phyloP scores from a whole-genome alignment of 192 early-diverging fungal genomes.

The Phlyctochytrium planicorne region DNA sequence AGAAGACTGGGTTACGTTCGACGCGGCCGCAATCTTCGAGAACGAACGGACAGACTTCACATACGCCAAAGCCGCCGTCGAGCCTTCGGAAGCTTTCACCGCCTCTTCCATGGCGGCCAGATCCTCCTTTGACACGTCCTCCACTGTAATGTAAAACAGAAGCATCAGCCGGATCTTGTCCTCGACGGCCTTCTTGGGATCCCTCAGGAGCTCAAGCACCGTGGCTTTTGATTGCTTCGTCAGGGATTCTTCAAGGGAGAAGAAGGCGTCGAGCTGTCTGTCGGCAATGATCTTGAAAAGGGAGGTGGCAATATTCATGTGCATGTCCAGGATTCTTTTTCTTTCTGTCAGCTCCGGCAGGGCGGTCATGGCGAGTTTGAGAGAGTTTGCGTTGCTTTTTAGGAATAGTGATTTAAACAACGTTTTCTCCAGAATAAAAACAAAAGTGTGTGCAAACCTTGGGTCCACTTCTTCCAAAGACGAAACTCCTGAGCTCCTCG shows the following conservation, averaged over 20 bases:
- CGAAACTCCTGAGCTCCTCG: conserved; percentile 77
- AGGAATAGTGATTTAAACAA: too few species aligned
- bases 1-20: conserved; percentile 16
- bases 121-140: conserved; percentile 76
- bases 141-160: conserved; percentile 77
- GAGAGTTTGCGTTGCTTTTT: conserved; percentile 79
- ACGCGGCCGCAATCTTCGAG: conserved; percentile 41
- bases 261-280: conserved; percentile 89
- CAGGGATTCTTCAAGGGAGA: conserved; percentile 91
- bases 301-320: conserved; percentile 95
- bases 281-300: conserved; percentile 88
- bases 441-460: conserved; percentile 32
- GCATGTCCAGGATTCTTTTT: conserved; percentile 94
- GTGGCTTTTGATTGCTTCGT: conserved; percentile 67
- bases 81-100: conserved; percentile 70
- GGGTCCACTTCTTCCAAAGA: conserved; percentile 74
- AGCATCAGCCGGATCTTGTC: conserved; percentile 92
- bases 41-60: conserved; percentile 62
- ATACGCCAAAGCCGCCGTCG: conserved; percentile 74
- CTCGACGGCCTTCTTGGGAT: conserved; percentile 73
- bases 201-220: conserved; percentile 79
- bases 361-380: conserved; percentile 88
- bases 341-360: conserved; percentile 93
- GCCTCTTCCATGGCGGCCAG: conserved; percentile 82
- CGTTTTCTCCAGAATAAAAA: background rate